phyloP scores from a whole-genome alignment of 2,329 filamentous ascomycete genomes.

The Hortaea sp. region DNA sequence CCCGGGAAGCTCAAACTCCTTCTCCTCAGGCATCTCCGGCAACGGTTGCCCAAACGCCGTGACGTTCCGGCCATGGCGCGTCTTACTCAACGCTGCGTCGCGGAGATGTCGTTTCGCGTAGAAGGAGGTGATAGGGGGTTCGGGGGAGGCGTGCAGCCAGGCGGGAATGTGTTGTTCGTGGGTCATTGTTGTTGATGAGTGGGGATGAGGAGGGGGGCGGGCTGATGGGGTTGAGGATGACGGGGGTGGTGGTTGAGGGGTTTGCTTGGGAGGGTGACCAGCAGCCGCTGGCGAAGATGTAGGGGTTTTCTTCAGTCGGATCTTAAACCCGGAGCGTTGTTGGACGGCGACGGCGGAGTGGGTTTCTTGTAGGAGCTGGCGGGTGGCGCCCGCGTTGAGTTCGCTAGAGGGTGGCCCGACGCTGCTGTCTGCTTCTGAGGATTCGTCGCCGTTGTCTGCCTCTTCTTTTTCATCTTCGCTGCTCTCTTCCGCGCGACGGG shows the following conservation, averaged over 20 bases:
- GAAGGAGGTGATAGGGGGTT: constrained; percentile 63
- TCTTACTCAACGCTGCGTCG: constrained; percentile 64
- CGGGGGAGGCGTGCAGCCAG: constrained; percentile 23
- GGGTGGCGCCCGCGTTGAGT: constrained; percentile 59
- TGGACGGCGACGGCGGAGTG: constrained; percentile 34
- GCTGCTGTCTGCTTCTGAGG: constrained; percentile 2
- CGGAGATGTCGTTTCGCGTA: constrained; percentile 72
- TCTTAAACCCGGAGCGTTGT: constrained; percentile 19
- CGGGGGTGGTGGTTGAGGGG: constrained; percentile 5
- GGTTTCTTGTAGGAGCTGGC: constrained; percentile 67
- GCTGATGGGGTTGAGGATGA: constrained; percentile 2
- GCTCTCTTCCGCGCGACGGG: constrained; percentile 39
- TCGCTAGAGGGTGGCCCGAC: constrained; percentile 55
- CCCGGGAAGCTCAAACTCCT: constrained; percentile 65
- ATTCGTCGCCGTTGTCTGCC: constrained; percentile 28
- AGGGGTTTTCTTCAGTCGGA: constrained; percentile 12
- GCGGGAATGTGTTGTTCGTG: constrained; percentile 4
- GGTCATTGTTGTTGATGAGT: background rate
- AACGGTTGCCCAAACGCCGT: constrained; percentile 75
- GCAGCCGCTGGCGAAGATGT: constrained; percentile 2
- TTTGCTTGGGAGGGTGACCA: background rate
- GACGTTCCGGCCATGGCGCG: constrained; percentile 58
- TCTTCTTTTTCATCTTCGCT: constrained; percentile 34
- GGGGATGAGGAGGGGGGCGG: constrained; percentile 2
- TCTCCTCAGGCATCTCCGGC: constrained; percentile 55